Base-by-base conservation (phyloP, 2,329 filamentous ascomycete genomes). In the Fusarium nodosum region DNA sequence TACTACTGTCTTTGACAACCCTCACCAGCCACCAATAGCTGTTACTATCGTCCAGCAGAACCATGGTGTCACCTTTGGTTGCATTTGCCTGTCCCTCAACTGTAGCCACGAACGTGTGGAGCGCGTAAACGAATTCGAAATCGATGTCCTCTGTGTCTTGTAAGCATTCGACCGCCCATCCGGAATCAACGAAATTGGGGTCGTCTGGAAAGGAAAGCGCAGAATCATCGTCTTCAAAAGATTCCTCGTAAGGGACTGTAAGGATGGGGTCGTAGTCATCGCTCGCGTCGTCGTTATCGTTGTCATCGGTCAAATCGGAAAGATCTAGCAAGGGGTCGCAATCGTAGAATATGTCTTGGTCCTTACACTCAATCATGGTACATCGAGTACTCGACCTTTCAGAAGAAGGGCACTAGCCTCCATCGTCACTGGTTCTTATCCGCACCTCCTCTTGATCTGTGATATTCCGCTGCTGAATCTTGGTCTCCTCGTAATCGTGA, bases 1-100 rank as follows among this genome's bases (percentile, higher is more conserved):
- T 99, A 78, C 94, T 98, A 79, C 93, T 97, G 81, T 99, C 96
- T 80, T 98, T 98, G 55, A 98, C 94, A 46, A 99, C 93, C 70
- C 95, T 88, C 16, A 99, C 96, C 65, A 99, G 88, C 96, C 96
- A 99, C 96, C 96, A 99, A 80, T 99, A 99, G 82, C 94, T 98
- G 82, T 99, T 99, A 82, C 94, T 98, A 76, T 99, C 96, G 77
- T 99, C 96, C 24, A 99, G 87, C 69, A 99, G 85, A 56, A 98
- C 95, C 96, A 99, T 99, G 16, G 95, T 98, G 77, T 99, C 96
- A 53, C 96, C 96, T 82, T 99, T 99, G 34, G 93, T 97, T 62
- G 96, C 96, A 83, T 98, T 99, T 67, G 96, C 96, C 81, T 99
- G 96, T 30, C 96, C 96, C 81, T 99, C 96, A 50, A 99, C 96